These are phyloP conservation scores for Nannizziopsis arthrosporioides DNA, from an alignment of 2,329 filamentous ascomycete genomes.

Conservation along the genomic window DNA sequence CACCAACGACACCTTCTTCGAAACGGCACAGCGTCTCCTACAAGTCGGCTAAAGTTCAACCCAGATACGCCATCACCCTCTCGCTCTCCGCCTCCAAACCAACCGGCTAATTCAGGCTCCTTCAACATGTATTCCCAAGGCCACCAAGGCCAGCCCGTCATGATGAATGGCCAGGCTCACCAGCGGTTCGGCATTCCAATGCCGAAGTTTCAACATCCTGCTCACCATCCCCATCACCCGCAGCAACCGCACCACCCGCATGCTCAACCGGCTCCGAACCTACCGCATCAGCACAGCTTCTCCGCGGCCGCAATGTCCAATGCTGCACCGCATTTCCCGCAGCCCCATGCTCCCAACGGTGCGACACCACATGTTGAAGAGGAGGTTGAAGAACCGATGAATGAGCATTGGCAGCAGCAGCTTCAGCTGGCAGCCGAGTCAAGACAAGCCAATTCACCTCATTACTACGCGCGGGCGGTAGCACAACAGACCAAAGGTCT, in stretches of 20 bases:
- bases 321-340: constrained; percentile 47
- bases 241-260: constrained; percentile 35
- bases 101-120: constrained; percentile 32
- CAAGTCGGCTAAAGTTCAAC: constrained; percentile 35
- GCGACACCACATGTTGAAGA: constrained; percentile 46
- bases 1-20: constrained; percentile 35
- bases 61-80: constrained; percentile 40
- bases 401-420: constrained; percentile 78
- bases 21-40: constrained; percentile 38
- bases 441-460: constrained; percentile 53
- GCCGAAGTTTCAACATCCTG: constrained; percentile 38
- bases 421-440: constrained; percentile 67
- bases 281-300: constrained; percentile 42
- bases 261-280: constrained; percentile 32
- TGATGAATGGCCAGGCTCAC: constrained; percentile 41
- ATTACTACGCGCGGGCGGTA: constrained; percentile 53
- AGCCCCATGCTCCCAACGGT: constrained; percentile 49
- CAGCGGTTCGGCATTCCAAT: constrained; percentile 41
- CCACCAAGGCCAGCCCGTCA: constrained; percentile 38
- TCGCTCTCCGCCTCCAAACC: constrained; percentile 35
- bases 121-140: constrained; percentile 40
- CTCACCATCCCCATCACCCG: constrained; percentile 34
- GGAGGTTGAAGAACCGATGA: constrained; percentile 46
- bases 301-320: constrained; percentile 36
- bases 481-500: constrained; percentile 39